Evolutionary conservation across 1,284 basidiomycete species (phyloP).

Genomic region (Chalciporus sp.): DNA sequence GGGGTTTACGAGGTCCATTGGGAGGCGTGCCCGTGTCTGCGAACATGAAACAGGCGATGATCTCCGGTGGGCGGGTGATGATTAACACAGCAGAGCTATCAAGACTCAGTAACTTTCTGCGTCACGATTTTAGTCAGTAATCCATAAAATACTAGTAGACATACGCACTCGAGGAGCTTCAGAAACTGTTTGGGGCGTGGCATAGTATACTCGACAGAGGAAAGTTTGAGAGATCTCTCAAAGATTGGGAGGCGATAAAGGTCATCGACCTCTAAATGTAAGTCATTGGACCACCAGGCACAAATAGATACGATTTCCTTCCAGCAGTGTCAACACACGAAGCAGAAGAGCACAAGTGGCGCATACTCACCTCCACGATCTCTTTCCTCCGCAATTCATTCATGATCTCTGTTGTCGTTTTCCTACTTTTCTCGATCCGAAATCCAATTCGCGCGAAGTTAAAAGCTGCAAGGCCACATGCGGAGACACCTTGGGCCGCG

Average conservation of each 20-base stretch:
- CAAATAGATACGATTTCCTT: conserved; percentile 60
- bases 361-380: conserved; percentile 26
- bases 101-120: conserved; percentile 36
- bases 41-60: conserved; percentile 58
- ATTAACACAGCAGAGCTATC: conserved; percentile 45
- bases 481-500: conserved; percentile 42
- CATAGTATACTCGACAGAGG: conserved; percentile 42
- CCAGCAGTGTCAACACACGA: not conserved
- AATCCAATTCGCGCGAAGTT: conserved; percentile 55
- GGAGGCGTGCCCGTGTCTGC: conserved; percentile 17
- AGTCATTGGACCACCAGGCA: conserved; percentile 49
- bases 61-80: conserved; percentile 72
- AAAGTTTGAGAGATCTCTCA: conserved; percentile 41
- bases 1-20: conserved; percentile 17
- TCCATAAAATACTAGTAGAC: not conserved
- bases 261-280: conserved; percentile 63
- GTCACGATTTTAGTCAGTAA: not conserved
- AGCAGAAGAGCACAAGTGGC: not conserved
- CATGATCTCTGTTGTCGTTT: conserved; percentile 17
- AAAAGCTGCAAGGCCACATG: conserved; percentile 64
- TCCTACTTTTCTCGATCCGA: conserved; percentile 19
- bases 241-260: conserved; percentile 47
- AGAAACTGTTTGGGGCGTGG: conserved; percentile 44
- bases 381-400: conserved; percentile 23
- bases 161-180: conserved; percentile 45